Evolutionary conservation across 805 yeast genomes (phyloP).

Genomic region (Naumovozyma dairenensis): DNA sequence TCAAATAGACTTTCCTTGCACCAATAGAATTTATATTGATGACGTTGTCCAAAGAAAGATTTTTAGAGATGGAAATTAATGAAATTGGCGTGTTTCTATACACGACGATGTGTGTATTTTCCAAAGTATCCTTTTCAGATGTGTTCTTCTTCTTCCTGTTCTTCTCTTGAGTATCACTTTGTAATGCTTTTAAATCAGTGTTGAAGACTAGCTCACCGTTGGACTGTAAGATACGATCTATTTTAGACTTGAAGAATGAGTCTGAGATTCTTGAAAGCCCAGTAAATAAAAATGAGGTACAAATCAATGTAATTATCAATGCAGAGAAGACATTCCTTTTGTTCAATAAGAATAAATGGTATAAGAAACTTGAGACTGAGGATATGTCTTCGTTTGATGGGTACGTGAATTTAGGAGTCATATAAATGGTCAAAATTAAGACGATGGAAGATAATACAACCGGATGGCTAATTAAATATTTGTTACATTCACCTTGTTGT

Average conservation of each 20-base stretch:
- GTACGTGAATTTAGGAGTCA: slow-evolving; percentile 12
- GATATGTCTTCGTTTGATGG: slow-evolving; percentile 13
- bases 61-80: slow-evolving; percentile 37
- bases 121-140: slow-evolving; percentile 29
- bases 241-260: slow-evolving; percentile 34
- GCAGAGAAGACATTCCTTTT: slow-evolving; percentile 26
- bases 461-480: slow-evolving; percentile 38
- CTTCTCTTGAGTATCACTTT: slow-evolving; percentile 21
- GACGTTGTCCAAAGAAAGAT: slow-evolving; percentile 32
- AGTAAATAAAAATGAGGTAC: slow-evolving; percentile 34
- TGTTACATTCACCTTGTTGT: slow-evolving; percentile 39
- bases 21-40: slow-evolving; percentile 50
- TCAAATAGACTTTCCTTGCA: slow-evolving; percentile 56
- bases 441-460: slow-evolving; percentile 26
- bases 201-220: slow-evolving; percentile 21
- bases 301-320: slow-evolving; percentile 32
- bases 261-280: slow-evolving; percentile 36
- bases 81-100: slow-evolving; percentile 72
- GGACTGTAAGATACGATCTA: slow-evolving; percentile 30
- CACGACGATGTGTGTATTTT: slow-evolving; percentile 44
- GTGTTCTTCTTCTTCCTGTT: slow-evolving; percentile 10
- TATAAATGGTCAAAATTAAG: slow-evolving; percentile 13
- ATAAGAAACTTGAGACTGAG: slow-evolving; percentile 16
- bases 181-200: slow-evolving; percentile 32
- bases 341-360: slow-evolving; percentile 20